Percentiles rank a stretch among this genome's conserved stretches.
phyloP scores from a whole-genome alignment of 1,139 yeast genomes.

The Kurtzmaniella quercitrusa region DNA sequence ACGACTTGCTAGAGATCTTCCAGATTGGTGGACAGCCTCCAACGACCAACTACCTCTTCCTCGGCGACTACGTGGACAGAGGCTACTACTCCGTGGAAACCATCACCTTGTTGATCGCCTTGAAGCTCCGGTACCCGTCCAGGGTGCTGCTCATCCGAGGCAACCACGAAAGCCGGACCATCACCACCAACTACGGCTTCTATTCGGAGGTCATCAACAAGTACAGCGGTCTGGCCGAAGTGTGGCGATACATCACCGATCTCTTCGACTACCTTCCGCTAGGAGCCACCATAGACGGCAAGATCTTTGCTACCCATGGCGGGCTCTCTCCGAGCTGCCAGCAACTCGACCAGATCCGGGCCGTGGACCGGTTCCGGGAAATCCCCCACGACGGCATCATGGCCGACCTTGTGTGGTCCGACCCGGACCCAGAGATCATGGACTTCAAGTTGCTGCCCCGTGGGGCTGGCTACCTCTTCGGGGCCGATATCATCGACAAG shows the following conservation, averaged over 20 bases:
- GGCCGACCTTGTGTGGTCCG: slow-evolving; percentile 99
- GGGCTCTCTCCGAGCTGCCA: slow-evolving; percentile 94
- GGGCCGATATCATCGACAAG: slow-evolving; percentile 82
- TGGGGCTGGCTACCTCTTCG: slow-evolving; percentile 98
- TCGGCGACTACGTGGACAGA: slow-evolving; percentile 91
- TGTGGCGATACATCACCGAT: slow-evolving; percentile 89
- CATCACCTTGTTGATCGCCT: slow-evolving; percentile 73
- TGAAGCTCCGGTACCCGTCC: slow-evolving; percentile 82
- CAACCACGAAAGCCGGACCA: slow-evolving; percentile 93
- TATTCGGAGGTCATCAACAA: slow-evolving; percentile 91
- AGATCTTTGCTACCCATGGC: slow-evolving; percentile 95
- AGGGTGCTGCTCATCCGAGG: slow-evolving; percentile 83
- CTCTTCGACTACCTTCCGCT: slow-evolving; percentile 87
- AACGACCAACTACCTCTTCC: slow-evolving; percentile 82
- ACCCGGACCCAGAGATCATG: slow-evolving; percentile 83
- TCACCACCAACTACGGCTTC: slow-evolving; percentile 94
- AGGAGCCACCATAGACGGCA: slow-evolving; percentile 89
- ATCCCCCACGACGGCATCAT: slow-evolving; percentile 98
- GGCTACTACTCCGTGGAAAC: slow-evolving; percentile 93
- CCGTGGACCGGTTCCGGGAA: slow-evolving; percentile 86
- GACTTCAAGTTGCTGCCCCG: slow-evolving; percentile 89
- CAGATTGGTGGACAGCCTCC: slow-evolving; percentile 93
- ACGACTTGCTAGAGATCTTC: slow-evolving; percentile 87
- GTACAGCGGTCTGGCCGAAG: slow-evolving; percentile 70
- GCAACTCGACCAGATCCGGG: slow-evolving; percentile 83